Evolutionary conservation across 257 asterid genomes (phyloP).

Genomic region (Plantago elongata): DNA sequence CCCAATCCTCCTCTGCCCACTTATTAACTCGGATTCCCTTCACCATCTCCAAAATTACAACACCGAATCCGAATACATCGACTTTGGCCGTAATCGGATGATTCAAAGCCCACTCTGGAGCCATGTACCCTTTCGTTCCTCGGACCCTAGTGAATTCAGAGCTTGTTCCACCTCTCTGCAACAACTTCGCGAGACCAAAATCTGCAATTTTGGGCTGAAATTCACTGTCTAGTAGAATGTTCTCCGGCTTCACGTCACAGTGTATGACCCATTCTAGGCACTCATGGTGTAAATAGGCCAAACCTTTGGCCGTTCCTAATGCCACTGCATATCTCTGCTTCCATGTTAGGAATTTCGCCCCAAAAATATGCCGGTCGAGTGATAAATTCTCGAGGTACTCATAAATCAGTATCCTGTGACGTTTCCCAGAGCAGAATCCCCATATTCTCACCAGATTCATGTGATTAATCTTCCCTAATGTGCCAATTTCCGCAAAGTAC

Average conservation of each 20-base stretch:
- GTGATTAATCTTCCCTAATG: conserved; percentile 49
- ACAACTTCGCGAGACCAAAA: conserved; percentile 54
- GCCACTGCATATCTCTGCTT: conserved; percentile 39
- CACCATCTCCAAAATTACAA: conserved; percentile 47
- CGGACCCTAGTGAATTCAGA: conserved; percentile 39
- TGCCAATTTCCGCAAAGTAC: conserved; percentile 46
- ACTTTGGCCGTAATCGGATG: conserved; percentile 51
- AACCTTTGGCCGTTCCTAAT: conserved; percentile 45
- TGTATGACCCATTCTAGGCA: conserved; percentile 56
- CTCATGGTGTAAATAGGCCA: conserved; percentile 56
- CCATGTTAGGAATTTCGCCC: conserved; percentile 33
- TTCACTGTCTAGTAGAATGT: conserved; percentile 45
- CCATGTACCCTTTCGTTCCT: conserved; percentile 64
- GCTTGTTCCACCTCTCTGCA: conserved; percentile 40
- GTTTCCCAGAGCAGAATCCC: conserved; percentile 44
- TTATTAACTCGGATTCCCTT: conserved; percentile 45
- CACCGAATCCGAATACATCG: conserved; percentile 53
- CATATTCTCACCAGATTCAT: conserved; percentile 46
- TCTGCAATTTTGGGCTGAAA: conserved; percentile 53
- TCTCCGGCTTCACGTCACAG: conserved; percentile 58
- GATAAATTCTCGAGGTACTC: conserved; percentile 44
- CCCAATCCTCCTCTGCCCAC: not conserved
- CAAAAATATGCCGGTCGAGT: conserved; percentile 35
- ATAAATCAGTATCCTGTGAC: conserved; percentile 34
- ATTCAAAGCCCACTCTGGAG: conserved; percentile 54